Conservation (phyloP, 1,284 basidiomycete species). For the Pascua guehoae region DNA sequence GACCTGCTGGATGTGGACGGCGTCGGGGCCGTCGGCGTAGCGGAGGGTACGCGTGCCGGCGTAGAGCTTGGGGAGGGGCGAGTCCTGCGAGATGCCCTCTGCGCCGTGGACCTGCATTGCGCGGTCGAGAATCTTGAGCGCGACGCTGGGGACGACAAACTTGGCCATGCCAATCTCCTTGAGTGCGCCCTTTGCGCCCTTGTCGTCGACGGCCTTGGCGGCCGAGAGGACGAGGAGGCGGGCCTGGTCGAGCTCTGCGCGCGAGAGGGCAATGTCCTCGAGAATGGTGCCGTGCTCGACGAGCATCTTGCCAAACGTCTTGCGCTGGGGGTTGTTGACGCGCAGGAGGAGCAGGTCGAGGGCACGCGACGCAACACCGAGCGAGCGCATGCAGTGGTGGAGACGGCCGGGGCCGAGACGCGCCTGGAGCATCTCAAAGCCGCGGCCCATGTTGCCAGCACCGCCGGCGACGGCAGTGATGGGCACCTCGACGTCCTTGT, state of each 20-base stretch:
- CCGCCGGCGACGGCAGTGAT: slow-evolving; percentile 65
- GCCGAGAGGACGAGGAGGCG: slow-evolving; percentile 86
- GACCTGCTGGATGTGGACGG: slow-evolving; percentile 93
- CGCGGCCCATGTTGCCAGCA: slow-evolving; percentile 67
- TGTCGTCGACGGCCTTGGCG: slow-evolving; percentile 87
- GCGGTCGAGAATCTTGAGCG: slow-evolving; percentile 80
- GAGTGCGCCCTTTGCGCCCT: slow-evolving; percentile 86
- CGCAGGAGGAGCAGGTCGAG: slow-evolving; percentile 84
- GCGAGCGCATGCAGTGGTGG: slow-evolving; percentile 97
- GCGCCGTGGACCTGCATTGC: slow-evolving; percentile 94
- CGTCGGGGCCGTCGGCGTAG: slow-evolving; percentile 88
- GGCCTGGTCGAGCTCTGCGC: slow-evolving; percentile 87
- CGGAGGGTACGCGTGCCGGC: slow-evolving; percentile 80
- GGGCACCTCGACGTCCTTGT: slow-evolving; percentile 82
- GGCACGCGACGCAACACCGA: slow-evolving; percentile 80
- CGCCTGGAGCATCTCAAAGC: slow-evolving; percentile 97
- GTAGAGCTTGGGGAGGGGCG: slow-evolving; percentile 72
- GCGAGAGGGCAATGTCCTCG: slow-evolving; percentile 82
- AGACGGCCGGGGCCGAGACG: slow-evolving; percentile 93
- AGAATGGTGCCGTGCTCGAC: slow-evolving; percentile 89
- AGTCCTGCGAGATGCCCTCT: slow-evolving; percentile 90
- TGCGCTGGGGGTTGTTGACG: slow-evolving; percentile 83
- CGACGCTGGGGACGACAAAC: slow-evolving; percentile 90
- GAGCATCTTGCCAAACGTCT: slow-evolving; percentile 90
- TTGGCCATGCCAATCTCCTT: slow-evolving; percentile 98